Evolutionary conservation across 495 filamentous ascomycete genomes (phyloP).

Genomic region (Aspergillus olivimuriae): DNA sequence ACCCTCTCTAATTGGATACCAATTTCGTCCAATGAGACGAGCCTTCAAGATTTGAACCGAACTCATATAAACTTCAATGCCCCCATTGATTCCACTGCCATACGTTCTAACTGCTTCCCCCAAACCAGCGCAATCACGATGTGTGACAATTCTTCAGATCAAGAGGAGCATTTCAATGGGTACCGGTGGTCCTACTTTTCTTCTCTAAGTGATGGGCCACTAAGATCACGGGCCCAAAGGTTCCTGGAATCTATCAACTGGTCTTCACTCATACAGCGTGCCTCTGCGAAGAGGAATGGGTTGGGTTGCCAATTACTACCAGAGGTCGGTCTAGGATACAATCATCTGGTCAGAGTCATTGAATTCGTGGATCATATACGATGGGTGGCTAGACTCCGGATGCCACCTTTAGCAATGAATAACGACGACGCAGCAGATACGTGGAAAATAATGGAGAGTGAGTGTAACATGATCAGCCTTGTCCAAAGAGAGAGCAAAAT

Average conservation of each 20-base stretch:
- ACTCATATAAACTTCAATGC: too few relatives aligned
- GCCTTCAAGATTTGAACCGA: too few relatives aligned
- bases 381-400: conserved; percentile 1
- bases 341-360: conserved; percentile 1
- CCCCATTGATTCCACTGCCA: too few relatives aligned
- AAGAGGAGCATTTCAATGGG: not conserved
- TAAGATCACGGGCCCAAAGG: not conserved
- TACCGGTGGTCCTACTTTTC: conserved; percentile 4
- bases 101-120: too few relatives aligned
- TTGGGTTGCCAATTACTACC: not conserved
- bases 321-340: conserved; percentile 1
- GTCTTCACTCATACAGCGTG: not conserved
- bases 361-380: not conserved
- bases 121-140: too few relatives aligned
- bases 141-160: too few relatives aligned
- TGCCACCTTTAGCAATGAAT: not conserved
- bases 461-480: not conserved
- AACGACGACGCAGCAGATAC: not conserved
- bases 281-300: not conserved
- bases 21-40: too few relatives aligned
- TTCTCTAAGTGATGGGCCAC: not conserved
- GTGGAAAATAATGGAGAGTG: conserved; percentile 1
- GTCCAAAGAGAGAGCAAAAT: not conserved
- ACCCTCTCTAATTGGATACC: too few relatives aligned
- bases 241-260: not conserved